A percentile compares a stretch with the other conserved stretches of the same genome.
phyloP scores from a whole-genome alignment of 331 rosid species.

The Rhamnella rubrinervis region DNA sequence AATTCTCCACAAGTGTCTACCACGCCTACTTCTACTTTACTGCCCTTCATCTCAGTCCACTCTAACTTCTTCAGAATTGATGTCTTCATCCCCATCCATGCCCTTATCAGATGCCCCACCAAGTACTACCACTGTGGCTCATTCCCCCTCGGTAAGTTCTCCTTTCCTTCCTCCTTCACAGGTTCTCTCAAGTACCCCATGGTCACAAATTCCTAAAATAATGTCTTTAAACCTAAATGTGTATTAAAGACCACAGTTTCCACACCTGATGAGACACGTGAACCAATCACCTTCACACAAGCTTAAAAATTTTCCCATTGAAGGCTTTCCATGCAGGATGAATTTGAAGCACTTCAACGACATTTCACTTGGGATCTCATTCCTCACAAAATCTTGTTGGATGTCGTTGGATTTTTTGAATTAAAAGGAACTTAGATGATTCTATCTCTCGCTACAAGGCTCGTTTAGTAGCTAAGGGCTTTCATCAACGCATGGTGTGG shows the following conservation, averaged over 20 bases:
- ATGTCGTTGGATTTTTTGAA: not conserved
- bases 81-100: no score
- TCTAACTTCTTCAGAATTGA: no score
- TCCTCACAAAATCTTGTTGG: not conserved
- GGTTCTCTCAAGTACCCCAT: not conserved
- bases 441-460: not conserved
- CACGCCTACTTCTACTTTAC: no score
- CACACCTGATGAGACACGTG: no score
- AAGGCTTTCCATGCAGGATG: not conserved
- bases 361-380: not conserved
- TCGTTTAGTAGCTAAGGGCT: not conserved
- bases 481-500: not conserved
- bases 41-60: no score
- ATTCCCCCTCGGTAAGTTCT: no score
- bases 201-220: not conserved
- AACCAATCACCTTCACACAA: not conserved
- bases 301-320: no score
- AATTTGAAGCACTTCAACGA: not conserved
- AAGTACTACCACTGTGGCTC: no score
- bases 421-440: not conserved
- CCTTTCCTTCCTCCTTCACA: not conserved
- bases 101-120: no score
- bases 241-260: no score
- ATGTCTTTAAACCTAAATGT: not conserved
- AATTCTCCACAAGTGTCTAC: no score